Conservation (phyloP, 1,284 basidiomycete genomes). For the Testicularia cyperi region DNA sequence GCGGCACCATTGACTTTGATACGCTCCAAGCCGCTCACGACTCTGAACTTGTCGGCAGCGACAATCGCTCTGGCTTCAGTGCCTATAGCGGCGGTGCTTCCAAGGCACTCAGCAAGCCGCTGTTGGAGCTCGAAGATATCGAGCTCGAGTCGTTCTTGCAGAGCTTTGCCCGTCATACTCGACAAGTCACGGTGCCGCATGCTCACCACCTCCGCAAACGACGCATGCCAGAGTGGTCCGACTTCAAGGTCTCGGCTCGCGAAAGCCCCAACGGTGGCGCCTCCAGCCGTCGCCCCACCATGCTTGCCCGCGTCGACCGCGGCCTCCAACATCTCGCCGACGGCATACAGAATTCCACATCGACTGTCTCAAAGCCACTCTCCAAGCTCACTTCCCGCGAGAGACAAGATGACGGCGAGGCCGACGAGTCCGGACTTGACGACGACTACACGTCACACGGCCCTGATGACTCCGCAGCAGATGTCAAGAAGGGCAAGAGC, state of each 20-base stretch:
- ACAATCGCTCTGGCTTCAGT: slow-evolving; percentile 11
- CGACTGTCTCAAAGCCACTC: neutral
- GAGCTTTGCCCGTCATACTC: slow-evolving; percentile 56
- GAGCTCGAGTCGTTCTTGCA: slow-evolving; percentile 56
- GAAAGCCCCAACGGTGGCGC: slow-evolving; percentile 24
- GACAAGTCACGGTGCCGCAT: slow-evolving; percentile 49
- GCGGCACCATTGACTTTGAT: slow-evolving; percentile 19
- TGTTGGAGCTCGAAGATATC: slow-evolving; percentile 56
- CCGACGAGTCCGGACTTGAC: no score
- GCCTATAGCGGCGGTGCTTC: slow-evolving; percentile 44
- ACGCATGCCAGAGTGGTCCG: slow-evolving; percentile 57
- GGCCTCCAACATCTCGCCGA: slow-evolving; percentile 45
- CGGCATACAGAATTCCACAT: no score
- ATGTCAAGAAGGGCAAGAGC: slow-evolving; percentile 9
- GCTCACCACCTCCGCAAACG: slow-evolving; percentile 21
- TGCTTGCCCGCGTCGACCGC: slow-evolving; percentile 54
- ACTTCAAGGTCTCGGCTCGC: slow-evolving; percentile 45
- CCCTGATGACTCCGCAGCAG: no score
- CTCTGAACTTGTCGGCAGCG: slow-evolving; percentile 7
- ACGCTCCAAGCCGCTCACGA: slow-evolving; percentile 16
- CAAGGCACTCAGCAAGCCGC: slow-evolving; percentile 41
- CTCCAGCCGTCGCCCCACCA: slow-evolving; percentile 20
- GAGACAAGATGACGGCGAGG: no score
- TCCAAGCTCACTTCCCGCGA: no score
- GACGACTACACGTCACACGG: no score